Evolutionary conservation across 2,329 filamentous ascomycete species (phyloP), one percentile per base, ranked within the genome.

Genomic region (Xylaria sp.): DNA sequence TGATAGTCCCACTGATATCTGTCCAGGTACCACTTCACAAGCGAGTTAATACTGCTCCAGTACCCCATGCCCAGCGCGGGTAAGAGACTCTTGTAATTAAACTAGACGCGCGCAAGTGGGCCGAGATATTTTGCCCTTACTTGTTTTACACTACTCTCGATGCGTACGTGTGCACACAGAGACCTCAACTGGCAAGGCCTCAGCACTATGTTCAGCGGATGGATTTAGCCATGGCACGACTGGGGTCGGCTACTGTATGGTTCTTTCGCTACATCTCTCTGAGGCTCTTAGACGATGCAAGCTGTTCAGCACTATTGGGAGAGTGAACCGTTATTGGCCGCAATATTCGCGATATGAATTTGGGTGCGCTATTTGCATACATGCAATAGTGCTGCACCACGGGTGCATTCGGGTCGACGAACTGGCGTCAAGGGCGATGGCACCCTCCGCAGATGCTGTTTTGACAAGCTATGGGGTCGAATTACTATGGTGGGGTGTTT

Each of bases 241-340:
- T 54, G 25, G 63, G 63, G 57, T 44, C 15, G 7, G 50, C 54
- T 66, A 55, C 63, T 69, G 67, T 63, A 59, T 37, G 63, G 58
- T 69, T 44, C 67, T 69, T 66, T 59, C 62, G 32, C 37, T 44
- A 7, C 20, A 8, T 44, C 44, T n/a, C 23, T 51, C 44, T 32
- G 46, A 64, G 60, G 46, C 48, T 68, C 55, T 18, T 50, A 25
- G 56, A 23, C 44, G 20, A 48, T 41, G 50, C 23, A 34, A 57
- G 28, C n/a, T 60, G 34, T 52, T 39, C 62, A 44, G 34, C 15
- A 46, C 50, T 51, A 23, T 56, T 52, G 25, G 28, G 32, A 57
- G 15, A 59, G 48, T 20, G 32, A 46, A n/a, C 37, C 58, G 41
- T 18, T 50, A 46, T 63, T 57, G 18, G 52, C 52, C 58, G 52